phyloP scores from a whole-genome alignment of 495 filamentous ascomycete genomes.

The Penicillium bovifimosum region DNA sequence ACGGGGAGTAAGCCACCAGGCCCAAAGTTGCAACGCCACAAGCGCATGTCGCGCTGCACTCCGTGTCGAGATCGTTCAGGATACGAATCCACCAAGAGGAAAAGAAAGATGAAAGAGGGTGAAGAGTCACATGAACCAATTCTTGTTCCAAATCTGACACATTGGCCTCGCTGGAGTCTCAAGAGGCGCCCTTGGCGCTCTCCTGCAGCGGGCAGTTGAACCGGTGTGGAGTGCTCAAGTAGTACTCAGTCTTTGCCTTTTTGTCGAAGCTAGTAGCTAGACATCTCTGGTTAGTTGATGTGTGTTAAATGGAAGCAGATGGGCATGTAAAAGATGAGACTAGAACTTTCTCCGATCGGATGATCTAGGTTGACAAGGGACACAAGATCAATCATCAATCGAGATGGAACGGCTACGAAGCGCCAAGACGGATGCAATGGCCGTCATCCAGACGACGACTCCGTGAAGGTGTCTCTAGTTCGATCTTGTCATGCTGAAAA shows the following conservation, averaged over 20 bases:
- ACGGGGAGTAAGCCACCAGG: background rate
- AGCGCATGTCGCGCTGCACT: background rate
- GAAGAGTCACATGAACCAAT: background rate
- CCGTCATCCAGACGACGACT: background rate
- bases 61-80: slow-evolving; percentile 11
- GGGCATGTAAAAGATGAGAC: too few relatives aligned
- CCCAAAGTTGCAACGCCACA: slow-evolving; percentile 13
- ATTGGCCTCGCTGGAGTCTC: background rate
- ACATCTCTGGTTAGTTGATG: too few relatives aligned
- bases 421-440: background rate
- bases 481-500: background rate
- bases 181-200: slow-evolving; percentile 2
- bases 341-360: background rate
- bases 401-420: background rate
- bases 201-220: background rate
- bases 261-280: too few relatives aligned
- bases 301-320: too few relatives aligned
- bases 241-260: background rate
- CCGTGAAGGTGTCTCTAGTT: background rate
- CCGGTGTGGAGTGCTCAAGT: background rate
- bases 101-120: background rate
- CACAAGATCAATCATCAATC: background rate
- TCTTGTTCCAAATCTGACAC: background rate
- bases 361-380: background rate
- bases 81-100: background rate